A percentile compares a stretch with the other conserved stretches of the same genome.
Evolutionary conservation across 331 rosid genomes (phyloP).

Genomic region (Quercus lobata): DNA sequence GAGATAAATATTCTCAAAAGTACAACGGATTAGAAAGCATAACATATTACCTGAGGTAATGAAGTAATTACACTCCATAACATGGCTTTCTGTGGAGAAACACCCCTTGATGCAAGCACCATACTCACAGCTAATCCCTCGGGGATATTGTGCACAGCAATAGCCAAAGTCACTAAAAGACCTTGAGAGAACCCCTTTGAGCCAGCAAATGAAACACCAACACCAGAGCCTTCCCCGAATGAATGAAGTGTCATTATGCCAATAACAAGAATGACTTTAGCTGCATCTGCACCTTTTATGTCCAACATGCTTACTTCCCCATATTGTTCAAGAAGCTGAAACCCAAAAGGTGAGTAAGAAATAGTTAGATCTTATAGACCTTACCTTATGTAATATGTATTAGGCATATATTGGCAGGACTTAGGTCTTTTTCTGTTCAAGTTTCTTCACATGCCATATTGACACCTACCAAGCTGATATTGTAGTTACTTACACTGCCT

Average conservation of each 20-base stretch:
- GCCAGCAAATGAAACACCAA: slow-evolving; percentile 98
- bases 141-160: slow-evolving; percentile 97
- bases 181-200: slow-evolving; percentile 98
- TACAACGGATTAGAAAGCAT: neutral
- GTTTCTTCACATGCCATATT: no score
- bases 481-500: no score
- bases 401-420: neutral
- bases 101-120: slow-evolving; percentile 98
- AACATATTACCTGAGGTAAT: slow-evolving; percentile 80
- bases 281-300: slow-evolving; percentile 96
- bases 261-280: slow-evolving; percentile 91
- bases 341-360: slow-evolving; percentile 25
- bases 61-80: slow-evolving; percentile 98
- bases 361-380: slow-evolving; percentile 14
- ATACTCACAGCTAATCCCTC: slow-evolving; percentile 99
- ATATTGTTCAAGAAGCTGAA: slow-evolving; percentile 92
- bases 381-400: neutral
- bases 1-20: slow-evolving; percentile 7
- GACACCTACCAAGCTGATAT: no score
- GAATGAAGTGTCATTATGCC: slow-evolving; percentile 99
- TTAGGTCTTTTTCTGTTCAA: neutral
- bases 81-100: slow-evolving; percentile 98
- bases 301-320: slow-evolving; percentile 99
- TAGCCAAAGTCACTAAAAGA: slow-evolving; percentile 93
- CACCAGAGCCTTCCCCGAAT: slow-evolving; percentile 99